Evolutionary conservation across 139 green algal species (phyloP).

Genomic region (Coelastrella sp.): DNA sequence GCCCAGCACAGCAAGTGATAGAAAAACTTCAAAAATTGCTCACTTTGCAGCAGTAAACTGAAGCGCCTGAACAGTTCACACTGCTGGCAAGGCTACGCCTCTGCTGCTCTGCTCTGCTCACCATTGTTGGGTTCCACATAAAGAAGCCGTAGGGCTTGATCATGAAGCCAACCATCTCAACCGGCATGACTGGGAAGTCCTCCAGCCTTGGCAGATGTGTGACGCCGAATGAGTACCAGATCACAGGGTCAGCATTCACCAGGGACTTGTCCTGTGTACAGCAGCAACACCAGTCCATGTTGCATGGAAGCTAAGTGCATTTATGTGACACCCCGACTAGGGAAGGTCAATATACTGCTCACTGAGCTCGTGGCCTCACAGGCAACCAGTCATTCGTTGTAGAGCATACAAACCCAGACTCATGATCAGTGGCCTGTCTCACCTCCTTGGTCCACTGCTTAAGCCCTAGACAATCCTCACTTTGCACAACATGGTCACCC

Average conservation of each 20-base stretch:
- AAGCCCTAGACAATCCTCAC: slow-evolving; percentile 65
- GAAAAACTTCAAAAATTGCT: too few species aligned
- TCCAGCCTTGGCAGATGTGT: slow-evolving; percentile 86
- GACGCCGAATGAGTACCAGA: slow-evolving; percentile 92
- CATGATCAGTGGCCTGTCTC: background rate
- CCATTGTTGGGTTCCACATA: slow-evolving; percentile 72
- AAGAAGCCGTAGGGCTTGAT: slow-evolving; percentile 82
- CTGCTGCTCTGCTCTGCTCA: slow-evolving; percentile 53
- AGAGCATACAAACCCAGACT: too few species aligned
- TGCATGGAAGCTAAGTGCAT: background rate
- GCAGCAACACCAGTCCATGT: background rate
- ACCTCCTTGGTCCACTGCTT: slow-evolving; percentile 70
- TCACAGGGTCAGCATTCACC: slow-evolving; percentile 72
- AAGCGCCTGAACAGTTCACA: background rate
- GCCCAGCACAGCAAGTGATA: too few species aligned
- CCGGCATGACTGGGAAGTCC: slow-evolving; percentile 79
- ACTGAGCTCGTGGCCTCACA: too few species aligned
- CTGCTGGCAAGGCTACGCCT: background rate
- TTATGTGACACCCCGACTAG: too few species aligned
- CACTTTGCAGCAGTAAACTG: background rate
- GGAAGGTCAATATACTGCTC: too few species aligned
- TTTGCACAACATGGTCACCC: slow-evolving; percentile 82
- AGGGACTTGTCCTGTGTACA: slow-evolving; percentile 67
- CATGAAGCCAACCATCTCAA: slow-evolving; percentile 76
- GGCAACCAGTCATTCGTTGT: too few species aligned